Evolutionary conservation across 139 green algal genomes (phyloP).

Genomic region (Zygnema cylindricum): DNA sequence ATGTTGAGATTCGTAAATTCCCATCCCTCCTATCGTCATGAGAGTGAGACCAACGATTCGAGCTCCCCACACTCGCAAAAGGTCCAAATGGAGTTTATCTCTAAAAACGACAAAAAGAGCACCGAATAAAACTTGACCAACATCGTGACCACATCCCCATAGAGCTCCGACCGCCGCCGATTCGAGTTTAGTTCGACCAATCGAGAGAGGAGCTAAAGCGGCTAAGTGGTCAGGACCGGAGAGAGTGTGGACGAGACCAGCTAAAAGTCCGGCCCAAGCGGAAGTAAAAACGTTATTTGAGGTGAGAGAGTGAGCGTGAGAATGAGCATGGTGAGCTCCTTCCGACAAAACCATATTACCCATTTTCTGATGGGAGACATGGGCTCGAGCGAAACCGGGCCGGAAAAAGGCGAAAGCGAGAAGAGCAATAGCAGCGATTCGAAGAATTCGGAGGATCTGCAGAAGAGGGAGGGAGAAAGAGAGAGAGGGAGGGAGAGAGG

Average conservation of each 20-base stretch:
- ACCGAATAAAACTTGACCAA: slow-evolving; percentile 95
- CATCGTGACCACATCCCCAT: slow-evolving; percentile 96
- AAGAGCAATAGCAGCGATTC: background rate
- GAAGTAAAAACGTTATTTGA: background rate
- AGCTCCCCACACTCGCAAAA: slow-evolving; percentile 29
- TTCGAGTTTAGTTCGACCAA: slow-evolving; percentile 79
- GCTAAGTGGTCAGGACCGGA: slow-evolving; percentile 96
- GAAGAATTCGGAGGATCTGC: background rate
- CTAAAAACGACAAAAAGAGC: slow-evolving; percentile 88
- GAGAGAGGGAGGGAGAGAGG: slow-evolving; percentile 22
- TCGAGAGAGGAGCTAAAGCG: slow-evolving; percentile 91
- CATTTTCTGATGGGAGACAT: slow-evolving; percentile 4
- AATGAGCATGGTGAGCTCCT: too few relatives aligned
- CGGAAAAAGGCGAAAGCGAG: background rate
- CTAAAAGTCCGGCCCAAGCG: slow-evolving; percentile 78
- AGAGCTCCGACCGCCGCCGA: slow-evolving; percentile 88
- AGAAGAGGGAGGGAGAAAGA: slow-evolving; percentile 11
- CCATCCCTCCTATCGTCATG: slow-evolving; percentile 88
- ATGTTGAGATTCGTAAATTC: slow-evolving; percentile 81
- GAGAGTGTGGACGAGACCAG: slow-evolving; percentile 94
- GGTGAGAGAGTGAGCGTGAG: background rate
- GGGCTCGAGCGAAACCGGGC: background rate
- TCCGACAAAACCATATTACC: background rate
- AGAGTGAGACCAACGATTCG: slow-evolving; percentile 86
- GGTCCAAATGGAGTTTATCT: slow-evolving; percentile 63